Base-by-base conservation (phyloP, 1,284 basidiomycete species). In the Fomes fomentarius region DNA sequence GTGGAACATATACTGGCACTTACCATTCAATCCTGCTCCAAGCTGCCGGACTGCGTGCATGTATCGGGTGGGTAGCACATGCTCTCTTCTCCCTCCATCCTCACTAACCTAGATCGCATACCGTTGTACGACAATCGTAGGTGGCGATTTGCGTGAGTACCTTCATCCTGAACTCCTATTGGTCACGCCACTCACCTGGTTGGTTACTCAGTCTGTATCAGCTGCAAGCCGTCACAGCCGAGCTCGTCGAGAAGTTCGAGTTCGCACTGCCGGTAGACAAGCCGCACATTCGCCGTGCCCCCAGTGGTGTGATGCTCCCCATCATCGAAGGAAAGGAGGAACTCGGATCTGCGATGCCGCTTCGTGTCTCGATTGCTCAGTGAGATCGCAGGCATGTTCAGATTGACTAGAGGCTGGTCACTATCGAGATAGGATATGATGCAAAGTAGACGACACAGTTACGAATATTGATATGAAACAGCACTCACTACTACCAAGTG, bases 161-260 rank as follows among this genome's bases (percentile, higher is more conserved):
- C 7, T 15, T 37, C 14, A 22, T 19, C 38, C 17, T 12, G 28
- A 7, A 30, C 12, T 7, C 10, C 38, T 22, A 6, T 9, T 9
- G 1, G 8, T 41, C 41, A 17, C 10, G 14, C 14, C n/a, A 19
- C 12, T 4, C 10, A 7, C 9, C 38, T n/a, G 12, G 3, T 17
- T 9, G 14, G 3, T 24, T 9, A 24, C n/a, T 22, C 31, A n/a
- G 72, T 6, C 57, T 82, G 0, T 63, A 77, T 31, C 78, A 84
- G 55, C 66, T 83, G 11, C 80, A 81, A 56, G 70, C 74, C 0
- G 76, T 83, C 63, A 61, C 80, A 5, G 71, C 76, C 26, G 77
- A 81, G 52, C 70, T 79, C 2, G 44, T 82, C 30, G 65, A 71
- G 44, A 71, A 73, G 41, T 82, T 83, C 53, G 75, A 82, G 55